A percentile compares a stretch with the other conserved stretches of the same genome.
These are phyloP conservation scores for Cytauxzoon felis DNA, from an alignment of 169 alveolate genomes.

Conservation along the genomic window DNA sequence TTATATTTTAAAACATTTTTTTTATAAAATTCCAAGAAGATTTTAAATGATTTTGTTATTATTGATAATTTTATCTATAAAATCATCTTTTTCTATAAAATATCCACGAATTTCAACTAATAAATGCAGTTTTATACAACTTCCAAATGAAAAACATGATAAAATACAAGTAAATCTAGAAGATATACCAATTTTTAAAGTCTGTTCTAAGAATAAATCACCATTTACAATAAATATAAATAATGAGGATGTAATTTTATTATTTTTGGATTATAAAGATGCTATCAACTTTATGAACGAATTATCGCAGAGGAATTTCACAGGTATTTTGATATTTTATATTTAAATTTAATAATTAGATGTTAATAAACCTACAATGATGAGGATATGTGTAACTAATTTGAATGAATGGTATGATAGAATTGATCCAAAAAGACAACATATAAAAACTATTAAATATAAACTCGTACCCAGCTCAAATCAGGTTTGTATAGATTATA, in stretches of 20 bases:
- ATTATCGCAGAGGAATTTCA: neutral
- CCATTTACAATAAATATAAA: neutral
- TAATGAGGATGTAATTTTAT: neutral
- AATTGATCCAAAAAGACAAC: constrained; percentile 27
- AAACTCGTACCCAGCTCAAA: constrained; percentile 33
- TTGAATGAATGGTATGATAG: constrained; percentile 31
- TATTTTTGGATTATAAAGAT: constrained; percentile 35
- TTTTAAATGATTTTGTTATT: no score
- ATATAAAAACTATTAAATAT: constrained; percentile 4
- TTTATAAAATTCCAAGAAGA: no score
- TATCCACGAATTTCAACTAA: no score
- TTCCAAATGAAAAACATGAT: no score
- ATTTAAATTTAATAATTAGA: no score
- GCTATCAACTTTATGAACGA: constrained; percentile 35
- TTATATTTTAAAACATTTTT: no score
- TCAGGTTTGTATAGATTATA: constrained; percentile 10
- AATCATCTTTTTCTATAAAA: no score
- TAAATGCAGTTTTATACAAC: no score
- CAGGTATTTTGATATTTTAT: neutral
- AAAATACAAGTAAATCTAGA: no score
- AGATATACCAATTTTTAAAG: neutral
- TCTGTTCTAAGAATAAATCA: neutral
- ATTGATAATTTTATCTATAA: no score
- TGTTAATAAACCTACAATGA: constrained; percentile 7
- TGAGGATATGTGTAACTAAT: neutral